Conservation (phyloP, 2,329 filamentous ascomycete species). For the Colletotrichum tamarilloi region DNA sequence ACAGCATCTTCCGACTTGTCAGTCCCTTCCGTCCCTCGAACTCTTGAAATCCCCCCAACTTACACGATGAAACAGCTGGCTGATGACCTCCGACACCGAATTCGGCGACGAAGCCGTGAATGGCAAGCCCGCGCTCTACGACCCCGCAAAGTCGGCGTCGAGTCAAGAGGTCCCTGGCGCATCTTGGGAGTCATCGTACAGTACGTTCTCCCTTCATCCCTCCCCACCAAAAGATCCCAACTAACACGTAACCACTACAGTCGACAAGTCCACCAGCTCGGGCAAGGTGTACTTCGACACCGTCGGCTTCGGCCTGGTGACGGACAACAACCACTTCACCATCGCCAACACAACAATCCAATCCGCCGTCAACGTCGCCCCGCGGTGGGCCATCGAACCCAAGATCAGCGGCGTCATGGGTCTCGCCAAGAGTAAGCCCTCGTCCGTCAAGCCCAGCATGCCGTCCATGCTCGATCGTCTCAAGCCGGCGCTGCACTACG, state of each 20-base stretch:
- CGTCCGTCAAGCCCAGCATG: slow-evolving; percentile 54
- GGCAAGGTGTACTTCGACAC: slow-evolving; percentile 65
- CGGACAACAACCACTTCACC: slow-evolving; percentile 44
- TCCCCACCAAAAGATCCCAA: background rate
- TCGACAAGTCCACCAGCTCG: slow-evolving; percentile 55
- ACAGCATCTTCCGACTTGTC: slow-evolving; percentile 28
- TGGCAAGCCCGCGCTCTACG: slow-evolving; percentile 57
- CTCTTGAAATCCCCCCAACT: background rate
- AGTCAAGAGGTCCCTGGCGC: slow-evolving; percentile 53
- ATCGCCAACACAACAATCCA: slow-evolving; percentile 60
- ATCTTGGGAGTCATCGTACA: slow-evolving; percentile 61
- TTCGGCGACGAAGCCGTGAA: slow-evolving; percentile 39
- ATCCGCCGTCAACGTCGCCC: slow-evolving; percentile 56
- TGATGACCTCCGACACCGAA: slow-evolving; percentile 46
- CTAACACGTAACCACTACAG: slow-evolving; percentile 39
- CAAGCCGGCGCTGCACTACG: slow-evolving; percentile 49
- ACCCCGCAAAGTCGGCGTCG: slow-evolving; percentile 57
- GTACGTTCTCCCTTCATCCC: slow-evolving; percentile 52
- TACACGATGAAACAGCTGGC: slow-evolving; percentile 23
- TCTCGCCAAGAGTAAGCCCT: slow-evolving; percentile 58
- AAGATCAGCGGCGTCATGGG: slow-evolving; percentile 64
- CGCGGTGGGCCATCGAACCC: slow-evolving; percentile 54
- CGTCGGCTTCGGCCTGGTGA: slow-evolving; percentile 52
- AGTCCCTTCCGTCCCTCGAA: background rate
- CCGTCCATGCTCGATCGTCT: slow-evolving; percentile 59